Base-by-base conservation (phyloP, 2,329 filamentous ascomycete genomes). In the Fusarium compactum region DNA sequence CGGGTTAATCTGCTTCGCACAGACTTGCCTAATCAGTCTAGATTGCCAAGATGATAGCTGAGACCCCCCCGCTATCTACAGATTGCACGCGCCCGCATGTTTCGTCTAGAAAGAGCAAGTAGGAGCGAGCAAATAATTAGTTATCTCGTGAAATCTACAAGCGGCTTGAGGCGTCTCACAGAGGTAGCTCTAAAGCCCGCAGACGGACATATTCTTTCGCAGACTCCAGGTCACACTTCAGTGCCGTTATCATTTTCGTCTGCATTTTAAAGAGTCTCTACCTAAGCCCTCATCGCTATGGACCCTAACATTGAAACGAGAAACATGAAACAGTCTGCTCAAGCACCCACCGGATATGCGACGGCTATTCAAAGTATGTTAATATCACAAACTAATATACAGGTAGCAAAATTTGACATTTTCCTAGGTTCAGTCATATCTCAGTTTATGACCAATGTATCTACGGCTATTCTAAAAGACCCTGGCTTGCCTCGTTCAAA, bases 401-500 rank as follows among this genome's bases (percentile, higher is more conserved):
- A 18, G 16, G 6, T 9, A 18, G 32, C 15, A 38, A 10, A 38
- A 1, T 10, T 18, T 38, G 16, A 38, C 32, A 6, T 14, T 8
- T 32, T 7, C 18, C 1, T 9, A 61, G 58, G 38, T n/a, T 16
- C 32, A 8, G 54, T 22, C 4, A 61, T 24, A 20, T 16, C 54
- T 8, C 32, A 27, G 7, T 43, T 61, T 6, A 14, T 59, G 11
- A 12, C 10, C 0, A 34, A 30, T 2, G 27, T 61, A 2, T 61
- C 32, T 10, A 34, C 18, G 6, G 30, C 54, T 8, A 29, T 61
- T 2, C 11, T 32, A 9, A 41, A 44, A 20, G 76, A 77, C 18
- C 76, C 76, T 0, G 70, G 72, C 3, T 45, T 78, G 6, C 76
- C 76, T 2, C 61, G 65, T 3, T 27, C 63, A 5, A 65, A 71